Evolutionary conservation across 1,284 basidiomycete genomes (phyloP).

Genomic region (Mycena sp.): DNA sequence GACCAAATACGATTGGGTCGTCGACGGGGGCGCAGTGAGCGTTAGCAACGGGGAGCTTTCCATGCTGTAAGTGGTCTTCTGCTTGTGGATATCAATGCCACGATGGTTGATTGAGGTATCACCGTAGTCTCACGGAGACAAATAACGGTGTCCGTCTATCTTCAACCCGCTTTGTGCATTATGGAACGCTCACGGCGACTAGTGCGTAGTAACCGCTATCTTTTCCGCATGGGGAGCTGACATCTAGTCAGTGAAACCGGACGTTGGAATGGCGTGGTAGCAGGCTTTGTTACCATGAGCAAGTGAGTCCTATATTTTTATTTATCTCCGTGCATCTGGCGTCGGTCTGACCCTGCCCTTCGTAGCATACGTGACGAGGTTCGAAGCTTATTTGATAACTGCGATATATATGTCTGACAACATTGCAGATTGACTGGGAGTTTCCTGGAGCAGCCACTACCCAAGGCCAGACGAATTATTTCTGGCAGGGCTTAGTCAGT

Average conservation of each 20-base stretch:
- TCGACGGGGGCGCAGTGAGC: slow-evolving; percentile 19
- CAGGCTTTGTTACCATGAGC: slow-evolving; percentile 87
- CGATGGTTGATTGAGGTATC: too few species aligned
- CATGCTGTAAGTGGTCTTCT: slow-evolving; percentile 1
- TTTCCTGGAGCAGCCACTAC: slow-evolving; percentile 69
- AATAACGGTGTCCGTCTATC: slow-evolving; percentile 81
- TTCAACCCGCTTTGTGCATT: slow-evolving; percentile 83
- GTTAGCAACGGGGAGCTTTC: background rate
- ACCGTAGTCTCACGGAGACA: slow-evolving; percentile 63
- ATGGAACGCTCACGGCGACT: slow-evolving; percentile 77
- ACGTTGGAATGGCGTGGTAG: slow-evolving; percentile 78
- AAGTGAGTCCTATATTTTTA: slow-evolving; percentile 47
- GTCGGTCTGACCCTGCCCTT: background rate
- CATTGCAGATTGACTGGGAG: slow-evolving; percentile 86
- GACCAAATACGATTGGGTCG: slow-evolving; percentile 56
- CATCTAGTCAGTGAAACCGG: slow-evolving; percentile 63
- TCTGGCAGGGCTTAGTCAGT: slow-evolving; percentile 82
- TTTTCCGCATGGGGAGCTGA: background rate
- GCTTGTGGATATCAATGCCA: background rate
- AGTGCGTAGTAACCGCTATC: slow-evolving; percentile 52
- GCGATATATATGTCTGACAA: too few species aligned
- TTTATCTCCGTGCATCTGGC: too few species aligned
- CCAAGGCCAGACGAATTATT: slow-evolving; percentile 80
- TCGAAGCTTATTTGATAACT: background rate
- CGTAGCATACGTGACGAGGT: slow-evolving; percentile 72